These are phyloP conservation scores for Wickerhamiella vanderwaltii DNA, from an alignment of 805 yeast genomes.

Conservation along the genomic window DNA sequence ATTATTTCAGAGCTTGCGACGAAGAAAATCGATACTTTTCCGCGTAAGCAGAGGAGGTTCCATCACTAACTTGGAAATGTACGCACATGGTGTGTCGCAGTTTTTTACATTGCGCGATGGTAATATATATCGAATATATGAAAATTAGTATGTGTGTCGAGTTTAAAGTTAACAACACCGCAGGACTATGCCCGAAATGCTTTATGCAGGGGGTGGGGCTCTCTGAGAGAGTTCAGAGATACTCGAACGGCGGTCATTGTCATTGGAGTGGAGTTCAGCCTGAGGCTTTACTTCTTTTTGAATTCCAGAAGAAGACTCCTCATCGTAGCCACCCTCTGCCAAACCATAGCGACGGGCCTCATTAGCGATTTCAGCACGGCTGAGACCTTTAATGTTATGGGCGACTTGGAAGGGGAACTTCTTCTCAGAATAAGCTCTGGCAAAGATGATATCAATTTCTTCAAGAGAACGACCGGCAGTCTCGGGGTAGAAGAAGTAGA, in stretches of 20 bases:
- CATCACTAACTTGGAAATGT: too few species aligned
- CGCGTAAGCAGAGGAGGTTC: too few species aligned
- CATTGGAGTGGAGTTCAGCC: too few species aligned
- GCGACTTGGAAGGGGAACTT: constrained; percentile 55
- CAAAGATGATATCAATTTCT: constrained; percentile 57
- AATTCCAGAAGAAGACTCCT: background rate
- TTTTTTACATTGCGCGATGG: too few species aligned
- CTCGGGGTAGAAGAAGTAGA: constrained; percentile 62
- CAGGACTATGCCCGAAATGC: too few species aligned
- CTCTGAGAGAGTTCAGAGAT: constrained; percentile 8
- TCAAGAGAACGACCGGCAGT: constrained; percentile 66
- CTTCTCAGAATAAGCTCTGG: constrained; percentile 47
- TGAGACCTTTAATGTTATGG: constrained; percentile 44
- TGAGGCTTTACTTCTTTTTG: background rate
- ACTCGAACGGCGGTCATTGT: constrained; percentile 7
- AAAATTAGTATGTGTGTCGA: too few species aligned
- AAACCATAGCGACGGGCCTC: constrained; percentile 50
- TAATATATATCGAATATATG: too few species aligned
- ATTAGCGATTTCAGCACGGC: constrained; percentile 44
- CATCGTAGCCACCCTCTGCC: constrained; percentile 7
- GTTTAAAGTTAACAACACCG: too few species aligned
- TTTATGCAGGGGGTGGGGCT: too few species aligned
- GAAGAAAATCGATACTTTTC: too few species aligned
- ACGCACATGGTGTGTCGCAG: too few species aligned
- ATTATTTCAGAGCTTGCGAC: too few species aligned